Evolutionary conservation across 306 rosid genomes (phyloP), one percentile per base, ranked within the genome.

Genomic region (Castanea crenata): DNA sequence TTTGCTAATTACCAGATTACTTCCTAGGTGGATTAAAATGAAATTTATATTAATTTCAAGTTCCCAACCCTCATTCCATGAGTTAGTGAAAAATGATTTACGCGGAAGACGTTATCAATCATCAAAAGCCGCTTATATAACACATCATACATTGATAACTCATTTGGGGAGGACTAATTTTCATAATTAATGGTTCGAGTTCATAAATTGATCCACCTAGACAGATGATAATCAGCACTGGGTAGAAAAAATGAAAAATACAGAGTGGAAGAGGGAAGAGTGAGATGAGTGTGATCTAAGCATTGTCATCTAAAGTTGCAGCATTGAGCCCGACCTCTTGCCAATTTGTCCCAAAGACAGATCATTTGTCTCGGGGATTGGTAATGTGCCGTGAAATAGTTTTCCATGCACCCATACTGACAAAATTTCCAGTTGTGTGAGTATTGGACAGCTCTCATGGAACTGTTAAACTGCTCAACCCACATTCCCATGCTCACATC

Each of bases 401-500:
- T 87, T 51, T 90, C 99, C 87, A 90, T 83, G 84, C 99, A 95
- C 23, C 98, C 98, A 46, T 95, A 95, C 87, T 95, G 99, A 87
- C 99, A 95, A 79, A 93, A 95, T 81, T 93, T 95, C 99, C 99
- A 95, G 89, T 80, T 93, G 82, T 95, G 99, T 1, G 99, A 91
- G 86, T 95, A 95, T 78, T 88, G 97, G 27, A 95, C 97, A 1
- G 67, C 72, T 8, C 55, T 77, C 34, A 14, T 74, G 74, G 92
- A 86, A 10, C 81, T 67, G 88, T 93, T 94, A 83, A 91, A 94
- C 62, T 89, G 91, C 84, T 90, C 91, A 1, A 95, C 97, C 99
- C 99, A 95, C 99, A 92, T 91, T 79, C 99, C 99, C 99, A 95
- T 88, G 95, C 99, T 95, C 83, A 95, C 99, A 85, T 95, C 99